Evolutionary conservation across 2,329 filamentous ascomycete species (phyloP), one percentile per base, ranked within the genome.

Genomic region (Metarhizium guizhouense): DNA sequence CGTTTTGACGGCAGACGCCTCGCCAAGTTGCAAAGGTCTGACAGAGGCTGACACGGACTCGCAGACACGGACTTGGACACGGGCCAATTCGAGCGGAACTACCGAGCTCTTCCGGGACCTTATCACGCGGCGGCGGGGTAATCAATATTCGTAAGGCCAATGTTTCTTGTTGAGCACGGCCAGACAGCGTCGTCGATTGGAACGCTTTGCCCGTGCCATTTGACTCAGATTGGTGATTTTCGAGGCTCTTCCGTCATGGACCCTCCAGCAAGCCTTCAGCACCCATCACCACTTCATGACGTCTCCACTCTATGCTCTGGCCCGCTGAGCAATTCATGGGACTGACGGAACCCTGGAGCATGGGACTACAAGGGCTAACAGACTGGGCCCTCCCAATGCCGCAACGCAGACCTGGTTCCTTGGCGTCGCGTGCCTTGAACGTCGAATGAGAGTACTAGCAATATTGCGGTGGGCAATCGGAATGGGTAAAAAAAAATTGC

Each of bases 241-340:
- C n/a, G 47, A 43, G 54, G 20, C 48, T 29, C 40, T 51, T 55
- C 53, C 53, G 53, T 55, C 53, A 55, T 55, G 16, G 53, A 55
- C 52, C 42, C 25, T 6, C 45, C 20, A 48, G 20, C 3, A 14
- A 48, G 42, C 4, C 8, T 20, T 11, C 42, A 45, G n/a, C 42
- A 45, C 42, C 18, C 42, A 45, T 45, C 42, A 45, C 6, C 10
- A 10, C 38, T 40, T 11, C 38, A 40, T 40, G 3, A 14, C 1
- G 11, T 40, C 38, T 40, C 38, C 38, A 40, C 38, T 40, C 13
- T 2, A 40, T 40, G 38, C 38, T 40, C 14, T 25, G 25, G 25
- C 25, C 25, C 25, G 25, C 25, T 25, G 25, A 25, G 25, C 25
- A 25, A 25, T 25, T 25, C 25, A 3, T 25, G 25, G 25, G 25